Percentiles rank a stretch among this genome's conserved stretches.
phyloP scores from a whole-genome alignment of 2,329 filamentous ascomycete species.

The Neofusicoccum umdonicola region DNA sequence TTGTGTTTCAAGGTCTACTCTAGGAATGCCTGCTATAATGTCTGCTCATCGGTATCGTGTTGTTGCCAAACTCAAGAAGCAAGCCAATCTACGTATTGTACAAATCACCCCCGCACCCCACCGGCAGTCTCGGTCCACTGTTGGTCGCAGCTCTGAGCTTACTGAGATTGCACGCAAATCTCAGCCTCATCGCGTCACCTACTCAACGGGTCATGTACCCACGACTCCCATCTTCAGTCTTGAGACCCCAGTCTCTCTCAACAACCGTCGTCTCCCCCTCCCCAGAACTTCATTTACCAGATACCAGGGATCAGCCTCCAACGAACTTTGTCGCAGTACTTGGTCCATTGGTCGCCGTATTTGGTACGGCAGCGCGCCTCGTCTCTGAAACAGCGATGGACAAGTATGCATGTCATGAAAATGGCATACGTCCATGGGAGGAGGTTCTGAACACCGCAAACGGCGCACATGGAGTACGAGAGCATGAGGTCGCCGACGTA shows the following conservation, averaged over 20 bases:
- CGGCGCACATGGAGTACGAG: constrained; percentile 43
- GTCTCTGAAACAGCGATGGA: constrained; percentile 48
- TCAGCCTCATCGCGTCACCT: neutral
- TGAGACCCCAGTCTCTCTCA: neutral
- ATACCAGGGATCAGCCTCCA: constrained; percentile 46
- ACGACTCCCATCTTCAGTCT: neutral
- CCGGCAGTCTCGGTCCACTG: no score
- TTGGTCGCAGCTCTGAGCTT: neutral
- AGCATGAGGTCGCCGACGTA: constrained; percentile 43
- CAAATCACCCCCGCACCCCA: neutral
- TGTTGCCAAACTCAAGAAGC: neutral
- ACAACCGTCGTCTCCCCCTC: no score
- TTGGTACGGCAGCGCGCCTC: constrained; percentile 46
- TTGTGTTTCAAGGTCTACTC: neutral
- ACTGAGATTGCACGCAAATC: neutral
- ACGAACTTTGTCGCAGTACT: constrained; percentile 43
- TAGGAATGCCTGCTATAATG: neutral
- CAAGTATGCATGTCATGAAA: constrained; percentile 45
- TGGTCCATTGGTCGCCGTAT: constrained; percentile 46
- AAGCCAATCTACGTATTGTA: neutral
- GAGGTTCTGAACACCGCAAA: constrained; percentile 37
- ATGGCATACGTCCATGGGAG: constrained; percentile 48
- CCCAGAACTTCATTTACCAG: constrained; percentile 14
- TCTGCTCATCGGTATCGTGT: neutral
- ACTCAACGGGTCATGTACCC: neutral